These are phyloP conservation scores for Lepiota venenata DNA, from an alignment of 768 basidiomycete genomes.

Conservation along the genomic window DNA sequence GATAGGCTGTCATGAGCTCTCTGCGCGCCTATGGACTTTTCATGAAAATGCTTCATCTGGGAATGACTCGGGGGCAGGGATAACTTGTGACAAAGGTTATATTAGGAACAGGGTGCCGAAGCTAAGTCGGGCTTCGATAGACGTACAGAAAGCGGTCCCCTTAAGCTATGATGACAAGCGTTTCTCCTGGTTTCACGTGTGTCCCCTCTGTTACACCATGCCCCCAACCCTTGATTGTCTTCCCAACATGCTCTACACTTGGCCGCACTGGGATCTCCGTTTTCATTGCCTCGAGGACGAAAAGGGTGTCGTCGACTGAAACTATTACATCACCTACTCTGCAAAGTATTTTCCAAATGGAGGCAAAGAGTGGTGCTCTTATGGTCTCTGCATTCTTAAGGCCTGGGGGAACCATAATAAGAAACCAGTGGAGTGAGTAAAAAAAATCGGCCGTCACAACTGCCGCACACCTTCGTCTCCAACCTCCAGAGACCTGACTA, in stretches of 20 bases:
- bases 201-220: conserved; percentile 40
- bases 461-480: background rate
- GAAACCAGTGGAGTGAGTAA: background rate
- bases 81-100: background rate
- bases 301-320: conserved; percentile 37
- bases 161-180: conserved; percentile 28
- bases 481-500: background rate
- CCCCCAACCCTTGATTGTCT: conserved; percentile 34
- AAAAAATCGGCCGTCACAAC: background rate
- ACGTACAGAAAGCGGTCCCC: background rate
- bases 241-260: conserved; percentile 42
- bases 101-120: too few relatives aligned
- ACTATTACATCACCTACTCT: conserved; percentile 37
- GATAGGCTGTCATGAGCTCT: background rate
- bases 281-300: conserved; percentile 67
- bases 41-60: background rate
- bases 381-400: conserved; percentile 14
- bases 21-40: too few relatives aligned
- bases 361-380: conserved; percentile 37
- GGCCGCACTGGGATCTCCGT: conserved; percentile 51
- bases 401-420: conserved; percentile 1
- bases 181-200: conserved; percentile 44
- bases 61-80: background rate
- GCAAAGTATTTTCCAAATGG: conserved; percentile 49
- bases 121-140: too few relatives aligned